Evolutionary conservation across 306 rosid species (phyloP).

Genomic region (Prosopis cineraria): DNA sequence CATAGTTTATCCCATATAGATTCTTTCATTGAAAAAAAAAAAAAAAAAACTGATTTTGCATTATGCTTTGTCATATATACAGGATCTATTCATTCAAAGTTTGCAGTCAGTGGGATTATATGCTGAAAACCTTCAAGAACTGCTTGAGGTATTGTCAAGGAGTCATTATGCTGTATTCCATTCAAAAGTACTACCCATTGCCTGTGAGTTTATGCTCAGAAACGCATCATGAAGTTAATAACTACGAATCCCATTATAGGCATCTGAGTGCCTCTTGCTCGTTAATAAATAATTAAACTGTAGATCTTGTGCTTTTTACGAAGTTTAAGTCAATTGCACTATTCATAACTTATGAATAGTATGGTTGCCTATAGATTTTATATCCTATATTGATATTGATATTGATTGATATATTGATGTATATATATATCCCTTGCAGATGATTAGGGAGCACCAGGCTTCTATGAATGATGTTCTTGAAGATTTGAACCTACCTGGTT

Average conservation of each 20-base stretch:
- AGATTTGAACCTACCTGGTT: slow-evolving; percentile 77
- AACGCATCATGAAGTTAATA: slow-evolving; percentile 8
- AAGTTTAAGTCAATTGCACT: neutral
- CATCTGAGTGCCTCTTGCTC: slow-evolving; percentile 15
- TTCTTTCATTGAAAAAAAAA: neutral
- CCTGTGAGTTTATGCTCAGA: slow-evolving; percentile 33
- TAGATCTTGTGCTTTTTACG: neutral
- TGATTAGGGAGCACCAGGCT: slow-evolving; percentile 56
- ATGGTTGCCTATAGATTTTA: neutral
- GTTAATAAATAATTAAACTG: neutral
- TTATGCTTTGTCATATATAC: slow-evolving; percentile 44
- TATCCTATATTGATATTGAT: neutral
- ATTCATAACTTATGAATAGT: neutral
- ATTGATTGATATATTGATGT: neutral
- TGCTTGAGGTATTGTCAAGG: slow-evolving; percentile 72
- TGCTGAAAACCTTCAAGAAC: slow-evolving; percentile 53
- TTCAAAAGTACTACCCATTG: slow-evolving; percentile 26
- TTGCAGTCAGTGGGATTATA: slow-evolving; percentile 78
- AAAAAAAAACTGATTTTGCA: slow-evolving; percentile 29
- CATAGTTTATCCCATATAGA: slow-evolving; percentile 3
- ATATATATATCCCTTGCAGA: slow-evolving; percentile 49
- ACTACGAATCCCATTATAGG: slow-evolving; percentile 6
- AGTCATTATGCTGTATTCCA: slow-evolving; percentile 1
- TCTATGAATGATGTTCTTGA: slow-evolving; percentile 66
- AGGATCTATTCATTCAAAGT: slow-evolving; percentile 84